Evolutionary conservation across 768 basidiomycete species (phyloP), one percentile per base, ranked within the genome.

Genomic region (Dacryopinax primogenitus): DNA sequence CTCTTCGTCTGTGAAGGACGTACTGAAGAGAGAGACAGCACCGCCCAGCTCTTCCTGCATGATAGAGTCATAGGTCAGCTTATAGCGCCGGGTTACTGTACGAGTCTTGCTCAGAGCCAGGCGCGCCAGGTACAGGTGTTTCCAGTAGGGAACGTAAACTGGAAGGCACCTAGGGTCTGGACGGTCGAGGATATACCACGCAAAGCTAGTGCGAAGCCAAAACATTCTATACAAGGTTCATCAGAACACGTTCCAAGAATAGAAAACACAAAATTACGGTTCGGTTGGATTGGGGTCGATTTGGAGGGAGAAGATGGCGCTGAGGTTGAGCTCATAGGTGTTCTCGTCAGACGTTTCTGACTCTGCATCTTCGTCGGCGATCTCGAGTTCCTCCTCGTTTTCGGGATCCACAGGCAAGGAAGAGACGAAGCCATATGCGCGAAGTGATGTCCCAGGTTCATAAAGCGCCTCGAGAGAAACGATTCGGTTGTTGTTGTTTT

Each of bases 151-250:
- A 18, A 58, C 51, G 21, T 58, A 58, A 26, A 32, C 13, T 7
- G 51, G 26, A 23, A 58, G 9, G 18, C 15, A 26, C 21, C 26
- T 11, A 6, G 26, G 26, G 51, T 58, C 51, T 26, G 51, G 51
- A 7, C 51, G 51, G 51, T 58, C 51, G 26, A 58, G 51, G 21
- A 58, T 32, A 21, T 58, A 58, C 51, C 51, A 58, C 30, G 51
- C 51, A 11, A 11, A 58, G 9, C 32, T 23, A 6, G 51, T 58
- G 26, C 18, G 11, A 15, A 58, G 12, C 51, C 11, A 30, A 9
- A 58, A 4, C 26, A 58, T 13, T 18, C 51, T 58, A 30, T 30
- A 30, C 32, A 13, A 39, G 37, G 26, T 15, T 7, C 11, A 21
- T 32, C 3, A 32, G 30, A 32, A 3, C 51, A 3, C 9, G 32